Conservation (phyloP, 2,329 filamentous ascomycete species). For the Calonectria crousiana region DNA sequence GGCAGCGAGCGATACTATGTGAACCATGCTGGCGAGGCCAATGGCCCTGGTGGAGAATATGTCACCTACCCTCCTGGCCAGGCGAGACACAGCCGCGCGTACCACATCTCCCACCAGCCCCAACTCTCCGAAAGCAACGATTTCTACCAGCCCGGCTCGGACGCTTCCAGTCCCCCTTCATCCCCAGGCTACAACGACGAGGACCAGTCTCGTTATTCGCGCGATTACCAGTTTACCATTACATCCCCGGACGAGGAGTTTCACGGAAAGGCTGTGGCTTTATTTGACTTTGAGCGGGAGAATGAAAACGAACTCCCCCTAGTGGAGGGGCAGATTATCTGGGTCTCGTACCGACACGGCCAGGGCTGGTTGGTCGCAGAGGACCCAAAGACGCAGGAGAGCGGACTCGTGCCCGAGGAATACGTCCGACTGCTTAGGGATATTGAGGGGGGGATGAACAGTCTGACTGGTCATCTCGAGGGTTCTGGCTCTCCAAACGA, state of each 20-base stretch:
- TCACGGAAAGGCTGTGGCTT: conserved; percentile 93
- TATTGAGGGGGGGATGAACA: conserved; percentile 90
- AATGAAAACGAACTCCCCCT: conserved; percentile 97
- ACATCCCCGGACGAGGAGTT: conserved; percentile 97
- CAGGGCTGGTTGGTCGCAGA: conserved; percentile 98
- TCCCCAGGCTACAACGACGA: conserved; percentile 70
- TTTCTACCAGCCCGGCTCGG: conserved; percentile 66
- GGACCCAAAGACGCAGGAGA: conserved; percentile 94
- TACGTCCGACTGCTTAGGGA: conserved; percentile 93
- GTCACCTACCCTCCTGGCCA: conserved; percentile 81
- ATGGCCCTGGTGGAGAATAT: conserved; percentile 83
- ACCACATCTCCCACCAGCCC: conserved; percentile 57
- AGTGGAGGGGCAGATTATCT: conserved; percentile 94
- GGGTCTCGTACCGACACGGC: conserved; percentile 95
- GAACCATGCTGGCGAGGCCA: conserved; percentile 75
- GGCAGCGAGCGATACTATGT: conserved; percentile 82
- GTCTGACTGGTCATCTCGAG: conserved; percentile 73
- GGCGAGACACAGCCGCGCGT: conserved; percentile 66
- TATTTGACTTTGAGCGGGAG: conserved; percentile 95
- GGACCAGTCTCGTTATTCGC: conserved; percentile 85
- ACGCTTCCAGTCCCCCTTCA: conserved; percentile 69
- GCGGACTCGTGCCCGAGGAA: conserved; percentile 94
- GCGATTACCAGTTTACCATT: conserved; percentile 95
- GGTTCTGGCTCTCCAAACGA: conserved; percentile 66
- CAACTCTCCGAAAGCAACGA: conserved; percentile 63